Evolutionary conservation across 2,329 filamentous ascomycete genomes (phyloP).

Genomic region (Remersonia thermophila): DNA sequence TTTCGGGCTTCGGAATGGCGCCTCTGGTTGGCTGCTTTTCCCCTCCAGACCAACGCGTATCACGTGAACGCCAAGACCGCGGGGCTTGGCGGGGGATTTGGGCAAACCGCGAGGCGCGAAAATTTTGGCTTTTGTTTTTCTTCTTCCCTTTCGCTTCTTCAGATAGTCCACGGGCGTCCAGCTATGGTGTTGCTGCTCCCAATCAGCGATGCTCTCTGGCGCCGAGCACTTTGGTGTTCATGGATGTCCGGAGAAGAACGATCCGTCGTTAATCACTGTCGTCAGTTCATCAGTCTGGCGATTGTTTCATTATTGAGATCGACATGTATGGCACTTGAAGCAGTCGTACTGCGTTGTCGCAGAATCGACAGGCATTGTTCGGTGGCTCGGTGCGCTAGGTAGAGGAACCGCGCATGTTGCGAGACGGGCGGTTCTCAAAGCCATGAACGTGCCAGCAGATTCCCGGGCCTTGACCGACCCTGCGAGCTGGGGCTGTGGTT

Average conservation of each 20-base stretch:
- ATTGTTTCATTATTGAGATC: conserved; percentile 48
- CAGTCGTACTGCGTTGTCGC: no score
- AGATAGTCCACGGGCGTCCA: conserved; percentile 40
- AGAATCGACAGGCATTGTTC: no score
- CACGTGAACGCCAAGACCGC: no score
- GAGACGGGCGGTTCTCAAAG: no score
- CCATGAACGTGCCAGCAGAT: no score
- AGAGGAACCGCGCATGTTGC: no score
- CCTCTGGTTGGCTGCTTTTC: conserved; percentile 1
- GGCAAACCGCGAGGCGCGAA: conserved; percentile 5
- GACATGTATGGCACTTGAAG: no score
- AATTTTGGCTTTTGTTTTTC: conserved; percentile 15
- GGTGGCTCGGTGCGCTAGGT: no score
- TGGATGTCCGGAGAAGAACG: conserved; percentile 33
- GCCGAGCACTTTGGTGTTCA: conserved; percentile 21
- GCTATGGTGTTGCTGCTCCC: conserved; percentile 19
- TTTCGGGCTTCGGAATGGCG: conserved; percentile 16
- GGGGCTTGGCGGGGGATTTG: conserved; percentile 1
- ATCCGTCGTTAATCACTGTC: conserved; percentile 48
- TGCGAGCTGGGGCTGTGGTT: no score
- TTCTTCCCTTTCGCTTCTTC: conserved; percentile 25
- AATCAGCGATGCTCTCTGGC: conserved; percentile 22
- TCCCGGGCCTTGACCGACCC: no score
- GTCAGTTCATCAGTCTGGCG: conserved; percentile 35
- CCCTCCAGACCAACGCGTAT: no score